These are phyloP conservation scores for Ogataea nakhonphanomensis DNA, from an alignment of 805 yeast genomes.

Conservation along the genomic window DNA sequence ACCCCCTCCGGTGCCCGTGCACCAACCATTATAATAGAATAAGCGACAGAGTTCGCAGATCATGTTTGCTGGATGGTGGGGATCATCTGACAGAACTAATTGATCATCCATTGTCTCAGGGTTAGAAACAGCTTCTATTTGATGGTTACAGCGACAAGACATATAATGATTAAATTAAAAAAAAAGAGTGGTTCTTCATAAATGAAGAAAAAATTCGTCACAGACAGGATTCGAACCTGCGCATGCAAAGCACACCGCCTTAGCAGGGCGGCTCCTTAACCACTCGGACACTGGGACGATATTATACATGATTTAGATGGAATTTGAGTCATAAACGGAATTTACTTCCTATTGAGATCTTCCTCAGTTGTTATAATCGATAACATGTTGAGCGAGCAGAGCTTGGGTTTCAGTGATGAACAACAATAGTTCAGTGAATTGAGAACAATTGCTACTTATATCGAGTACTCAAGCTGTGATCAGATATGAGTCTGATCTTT, in stretches of 20 bases:
- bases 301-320: neutral
- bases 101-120: constrained; percentile 10
- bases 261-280: constrained; percentile 76
- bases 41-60: constrained; percentile 77
- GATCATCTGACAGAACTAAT: constrained; percentile 23
- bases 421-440: no score
- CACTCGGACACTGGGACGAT: constrained; percentile 66
- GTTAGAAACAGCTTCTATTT: neutral
- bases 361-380: no score
- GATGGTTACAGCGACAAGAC: constrained; percentile 12
- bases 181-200: neutral
- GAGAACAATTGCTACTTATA: no score
- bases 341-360: neutral
- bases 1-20: constrained; percentile 96
- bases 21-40: constrained; percentile 84
- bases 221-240: constrained; percentile 99
- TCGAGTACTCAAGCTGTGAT: no score
- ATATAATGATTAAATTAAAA: constrained; percentile 1
- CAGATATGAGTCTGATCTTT: no score
- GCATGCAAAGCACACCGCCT: constrained; percentile 91
- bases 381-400: no score
- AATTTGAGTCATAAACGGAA: neutral
- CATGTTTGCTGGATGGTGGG: constrained; percentile 71
- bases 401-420: no score
- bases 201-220: constrained; percentile 59